Base-by-base conservation (phyloP, 768 basidiomycete species). In the Dacryopinax primogenitus region DNA sequence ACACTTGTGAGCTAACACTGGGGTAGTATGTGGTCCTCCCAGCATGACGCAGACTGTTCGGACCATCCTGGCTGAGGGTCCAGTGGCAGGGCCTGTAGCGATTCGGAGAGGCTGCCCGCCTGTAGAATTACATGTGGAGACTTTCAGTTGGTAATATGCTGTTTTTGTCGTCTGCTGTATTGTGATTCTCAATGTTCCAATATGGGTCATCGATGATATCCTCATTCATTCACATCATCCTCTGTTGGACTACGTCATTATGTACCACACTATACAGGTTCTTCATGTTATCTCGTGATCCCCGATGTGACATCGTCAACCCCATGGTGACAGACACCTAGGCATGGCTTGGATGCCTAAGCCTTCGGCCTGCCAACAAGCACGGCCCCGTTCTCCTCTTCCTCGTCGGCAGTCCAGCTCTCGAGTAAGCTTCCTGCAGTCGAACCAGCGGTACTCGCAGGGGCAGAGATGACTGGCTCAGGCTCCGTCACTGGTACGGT, bases 381-480 rank as follows among this genome's bases (percentile, higher is more conserved):
- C 1, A 63, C 63, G 9, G 63, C 63, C 23, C 63, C 63, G 21
- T 63, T 39, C 35, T 63, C 63, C 36, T 63, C 63, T 21, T 39
- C 63, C 35, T 39, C 36, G 35, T 63, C 63, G 21, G 34, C 63
- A 26, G 63, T 39, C 63, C 37, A 30, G 26, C 51, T 58, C 51
- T 58, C 51, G 51, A 58, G 26, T 30, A 58, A 28, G 30, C 51
- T 58, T 28, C 26, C 26, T 39, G 34, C 32, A 9, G n/a, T 41
- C 36, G 35, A 63, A 26, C 63, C 37, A 26, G 34, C n/a, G 6
- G 35, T 30, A 39, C 63, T 63, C 1, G 63, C 63, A 26, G 63
- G 28, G 32, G 34, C 63, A 6, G 36, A 16, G 21, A 63, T 39
- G 37, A 32, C 23, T 30, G 33, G 35, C 35, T 41, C 63, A 35